Base-by-base conservation (phyloP, 371 early-diverging fungal genomes). In the Mucor circinelloides region DNA sequence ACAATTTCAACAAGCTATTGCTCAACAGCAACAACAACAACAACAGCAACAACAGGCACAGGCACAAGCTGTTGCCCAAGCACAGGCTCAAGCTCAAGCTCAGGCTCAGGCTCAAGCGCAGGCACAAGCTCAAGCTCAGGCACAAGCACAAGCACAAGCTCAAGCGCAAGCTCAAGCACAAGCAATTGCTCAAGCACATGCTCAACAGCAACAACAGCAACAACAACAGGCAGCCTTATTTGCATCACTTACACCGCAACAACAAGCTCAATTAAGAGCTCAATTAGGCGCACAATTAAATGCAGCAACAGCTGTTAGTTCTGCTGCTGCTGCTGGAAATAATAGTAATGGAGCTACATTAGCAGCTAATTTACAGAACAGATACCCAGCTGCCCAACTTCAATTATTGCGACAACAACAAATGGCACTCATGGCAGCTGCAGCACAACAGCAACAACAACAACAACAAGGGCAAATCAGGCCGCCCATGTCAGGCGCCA, bases 301-400 rank as follows among this genome's bases (percentile, higher is more conserved):
- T 34, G 56, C 58, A 63, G 52, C 23, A 9, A 25, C 52, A 52
- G 23, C 52, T 5, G 27, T 66, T 48, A 46, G 72, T 52, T 21
- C 52, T 63, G 30, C 70, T 67, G 54, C 70, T 52, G 21, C 52
- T 63, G 30, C 70, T 67, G 54, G 69, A 58, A 63, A 73, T 71
- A 40, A 17, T 6, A 36, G 19, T 21, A 64, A 73, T 68, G 32
- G 57, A 17, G 56, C 30, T 7, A 32, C 15, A 34, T 15, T 27
- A 54, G 44, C 28, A 32, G 58, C 76, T 58, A 60, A 44, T 57
- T 30, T 70, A 61, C 63, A 71, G 52, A 68, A 73, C 67, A 63
- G 82, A 76, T 78, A 71, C 74, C 78, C 85, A 67, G 67, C 82
- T 70, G 78, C 85, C 27, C 86, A 83, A 64, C 69, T 81, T 44